These are phyloP conservation scores for Allantophomopsis lycopodina DNA, from an alignment of 2,329 filamentous ascomycete species.

Conservation along the genomic window DNA sequence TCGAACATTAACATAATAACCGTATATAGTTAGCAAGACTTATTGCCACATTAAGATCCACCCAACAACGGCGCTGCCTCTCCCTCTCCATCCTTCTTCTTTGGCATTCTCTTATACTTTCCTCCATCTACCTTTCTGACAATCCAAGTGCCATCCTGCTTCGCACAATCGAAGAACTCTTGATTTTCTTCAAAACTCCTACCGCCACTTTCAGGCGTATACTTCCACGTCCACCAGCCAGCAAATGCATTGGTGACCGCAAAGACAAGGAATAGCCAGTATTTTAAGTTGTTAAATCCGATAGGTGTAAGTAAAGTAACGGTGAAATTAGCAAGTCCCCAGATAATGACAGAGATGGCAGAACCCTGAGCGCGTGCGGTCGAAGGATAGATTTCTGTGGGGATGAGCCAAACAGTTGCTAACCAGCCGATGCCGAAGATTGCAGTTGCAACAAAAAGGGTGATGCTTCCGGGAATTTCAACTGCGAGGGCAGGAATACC, in stretches of 20 bases:
- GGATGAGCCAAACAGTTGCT: slow-evolving; percentile 43
- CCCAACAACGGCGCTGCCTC: not conserved
- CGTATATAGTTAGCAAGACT: not conserved
- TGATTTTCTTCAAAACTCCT: slow-evolving; percentile 47
- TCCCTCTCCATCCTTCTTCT: slow-evolving; percentile 1
- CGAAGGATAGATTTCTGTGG: slow-evolving; percentile 42
- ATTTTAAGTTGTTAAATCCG: slow-evolving; percentile 44
- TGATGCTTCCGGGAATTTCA: slow-evolving; percentile 34
- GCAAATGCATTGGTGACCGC: slow-evolving; percentile 38
- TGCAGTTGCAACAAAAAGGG: slow-evolving; percentile 41
- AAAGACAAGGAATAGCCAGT: slow-evolving; percentile 43
- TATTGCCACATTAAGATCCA: not conserved
- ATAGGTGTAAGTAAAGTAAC: slow-evolving; percentile 43
- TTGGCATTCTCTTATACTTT: slow-evolving; percentile 22
- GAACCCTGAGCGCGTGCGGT: slow-evolving; percentile 38
- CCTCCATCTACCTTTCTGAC: slow-evolving; percentile 37
- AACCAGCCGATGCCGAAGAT: slow-evolving; percentile 49
- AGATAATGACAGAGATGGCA: slow-evolving; percentile 37
- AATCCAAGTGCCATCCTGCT: slow-evolving; percentile 34
- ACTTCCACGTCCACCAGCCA: slow-evolving; percentile 35
- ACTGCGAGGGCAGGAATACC: slow-evolving; percentile 25
- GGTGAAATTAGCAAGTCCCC: slow-evolving; percentile 43
- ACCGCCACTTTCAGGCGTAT: slow-evolving; percentile 38
- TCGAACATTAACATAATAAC: too few species aligned
- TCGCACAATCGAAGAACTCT: slow-evolving; percentile 39